These are phyloP conservation scores for Lentinula sp. DNA, from an alignment of 768 basidiomycete species.

Conservation along the genomic window DNA sequence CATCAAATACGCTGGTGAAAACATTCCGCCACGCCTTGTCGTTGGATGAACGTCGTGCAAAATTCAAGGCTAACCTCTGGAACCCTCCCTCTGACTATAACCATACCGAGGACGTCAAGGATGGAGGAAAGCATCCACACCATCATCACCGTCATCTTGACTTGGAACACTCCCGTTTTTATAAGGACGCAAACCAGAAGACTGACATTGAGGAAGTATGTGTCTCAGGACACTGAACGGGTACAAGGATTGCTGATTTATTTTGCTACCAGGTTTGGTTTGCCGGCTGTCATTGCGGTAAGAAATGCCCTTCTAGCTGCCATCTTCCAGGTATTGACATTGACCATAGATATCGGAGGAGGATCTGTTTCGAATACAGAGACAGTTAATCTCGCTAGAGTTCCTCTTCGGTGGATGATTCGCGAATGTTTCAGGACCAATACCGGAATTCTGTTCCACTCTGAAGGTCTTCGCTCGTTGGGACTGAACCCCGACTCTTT, in stretches of 20 bases:
- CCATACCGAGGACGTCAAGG: neutral
- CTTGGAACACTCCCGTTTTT: neutral
- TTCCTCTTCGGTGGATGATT: constrained; percentile 75
- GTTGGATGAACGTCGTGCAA: constrained; percentile 35
- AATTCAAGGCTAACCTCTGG: constrained; percentile 8
- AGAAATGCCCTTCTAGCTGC: constrained; percentile 8
- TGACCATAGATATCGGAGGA: constrained; percentile 24
- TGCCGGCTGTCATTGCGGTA: constrained; percentile 26
- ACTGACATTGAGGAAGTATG: constrained; percentile 7
- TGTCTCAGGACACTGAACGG: neutral
- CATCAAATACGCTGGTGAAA: constrained; percentile 38
- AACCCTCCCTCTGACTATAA: neutral
- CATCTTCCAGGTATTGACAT: neutral
- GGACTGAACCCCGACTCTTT: constrained; percentile 42
- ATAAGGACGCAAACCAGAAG: neutral
- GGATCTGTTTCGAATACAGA: constrained; percentile 21
- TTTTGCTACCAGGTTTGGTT: constrained; percentile 1
- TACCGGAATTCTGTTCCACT: constrained; percentile 56
- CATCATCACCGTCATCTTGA: neutral
- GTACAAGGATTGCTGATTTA: neutral
- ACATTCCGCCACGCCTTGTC: constrained; percentile 35
- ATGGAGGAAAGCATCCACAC: neutral
- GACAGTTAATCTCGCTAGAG: constrained; percentile 57
- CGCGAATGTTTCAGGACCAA: constrained; percentile 52
- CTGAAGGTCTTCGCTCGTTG: constrained; percentile 34